phyloP scores from a whole-genome alignment of 495 filamentous ascomycete species.

The Aspergillus incahuasiensis region DNA sequence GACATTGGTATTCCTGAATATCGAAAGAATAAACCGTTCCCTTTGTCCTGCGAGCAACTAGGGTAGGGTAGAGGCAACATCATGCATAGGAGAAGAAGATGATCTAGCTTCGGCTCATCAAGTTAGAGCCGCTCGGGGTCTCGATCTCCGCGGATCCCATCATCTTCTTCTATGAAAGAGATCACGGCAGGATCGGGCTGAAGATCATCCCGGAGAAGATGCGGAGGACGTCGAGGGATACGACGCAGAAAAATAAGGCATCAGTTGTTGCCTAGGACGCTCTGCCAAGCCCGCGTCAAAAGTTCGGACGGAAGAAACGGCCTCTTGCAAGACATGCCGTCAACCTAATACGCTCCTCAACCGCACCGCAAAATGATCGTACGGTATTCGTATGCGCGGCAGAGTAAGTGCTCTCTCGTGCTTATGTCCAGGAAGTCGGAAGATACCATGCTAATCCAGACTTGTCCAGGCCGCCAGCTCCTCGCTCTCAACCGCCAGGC shows the following conservation, averaged over 20 bases:
- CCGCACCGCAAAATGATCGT: slow-evolving; percentile 39
- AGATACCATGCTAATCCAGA: slow-evolving; percentile 7
- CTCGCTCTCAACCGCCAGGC: slow-evolving; percentile 34
- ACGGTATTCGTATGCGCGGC: slow-evolving; percentile 40
- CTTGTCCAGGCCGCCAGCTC: slow-evolving; percentile 38
- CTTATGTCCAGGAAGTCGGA: not conserved
- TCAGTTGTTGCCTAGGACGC: slow-evolving; percentile 23
- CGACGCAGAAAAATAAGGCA: not conserved
- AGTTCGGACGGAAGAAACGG: slow-evolving; percentile 36
- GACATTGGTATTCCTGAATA: too few species aligned
- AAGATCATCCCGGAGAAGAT: too few species aligned
- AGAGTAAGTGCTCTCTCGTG: slow-evolving; percentile 30
- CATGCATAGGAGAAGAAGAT: too few species aligned
- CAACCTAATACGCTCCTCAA: slow-evolving; percentile 11
- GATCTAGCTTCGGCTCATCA: too few species aligned
- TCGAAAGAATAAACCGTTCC: too few species aligned
- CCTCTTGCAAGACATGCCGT: slow-evolving; percentile 16
- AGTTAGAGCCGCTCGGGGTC: too few species aligned
- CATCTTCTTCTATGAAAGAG: too few species aligned
- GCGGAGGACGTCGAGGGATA: not conserved
- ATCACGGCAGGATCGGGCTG: too few species aligned
- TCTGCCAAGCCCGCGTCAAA: slow-evolving; percentile 39
- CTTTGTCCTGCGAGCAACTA: too few species aligned
- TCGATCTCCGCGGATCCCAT: too few species aligned
- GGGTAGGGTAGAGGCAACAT: too few species aligned